These are phyloP conservation scores for Botryotinia calthae DNA, from an alignment of 2,329 filamentous ascomycete species.

Conservation along the genomic window DNA sequence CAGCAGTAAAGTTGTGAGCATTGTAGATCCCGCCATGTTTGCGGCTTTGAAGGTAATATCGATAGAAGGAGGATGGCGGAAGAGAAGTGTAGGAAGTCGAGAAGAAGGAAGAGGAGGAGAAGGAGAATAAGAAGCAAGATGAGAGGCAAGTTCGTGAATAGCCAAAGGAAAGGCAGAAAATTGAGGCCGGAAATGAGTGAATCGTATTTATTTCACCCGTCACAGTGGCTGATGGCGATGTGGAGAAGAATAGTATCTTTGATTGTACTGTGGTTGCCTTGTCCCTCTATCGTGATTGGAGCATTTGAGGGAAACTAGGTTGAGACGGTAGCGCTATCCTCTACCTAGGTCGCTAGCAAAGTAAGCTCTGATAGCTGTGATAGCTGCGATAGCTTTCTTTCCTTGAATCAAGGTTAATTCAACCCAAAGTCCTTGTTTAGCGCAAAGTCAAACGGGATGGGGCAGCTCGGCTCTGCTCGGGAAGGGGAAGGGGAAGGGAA, in stretches of 20 bases:
- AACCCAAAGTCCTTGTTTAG: neutral
- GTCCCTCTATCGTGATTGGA: neutral
- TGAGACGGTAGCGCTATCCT: neutral
- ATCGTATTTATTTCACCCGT: neutral
- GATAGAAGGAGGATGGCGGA: neutral
- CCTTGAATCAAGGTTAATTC: conserved; percentile 1
- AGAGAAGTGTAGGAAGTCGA: neutral
- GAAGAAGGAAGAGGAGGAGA: neutral
- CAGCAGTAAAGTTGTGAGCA: conserved; percentile 2
- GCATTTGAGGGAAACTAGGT: neutral
- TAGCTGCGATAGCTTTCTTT: neutral
- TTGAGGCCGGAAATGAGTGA: neutral
- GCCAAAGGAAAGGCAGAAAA: neutral
- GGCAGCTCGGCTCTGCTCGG: neutral
- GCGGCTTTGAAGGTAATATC: neutral
- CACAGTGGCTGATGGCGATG: conserved; percentile 4
- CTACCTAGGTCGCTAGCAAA: neutral
- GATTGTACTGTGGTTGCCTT: neutral
- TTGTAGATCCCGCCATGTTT: conserved; percentile 12
- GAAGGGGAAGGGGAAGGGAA: neutral
- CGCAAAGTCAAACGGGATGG: neutral
- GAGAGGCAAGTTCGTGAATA: neutral
- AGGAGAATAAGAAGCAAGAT: neutral
- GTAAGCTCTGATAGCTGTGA: neutral
- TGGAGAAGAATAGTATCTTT: neutral